Conservation (phyloP, 75 land plant species). For the Selaginella tamariscina region DNA sequence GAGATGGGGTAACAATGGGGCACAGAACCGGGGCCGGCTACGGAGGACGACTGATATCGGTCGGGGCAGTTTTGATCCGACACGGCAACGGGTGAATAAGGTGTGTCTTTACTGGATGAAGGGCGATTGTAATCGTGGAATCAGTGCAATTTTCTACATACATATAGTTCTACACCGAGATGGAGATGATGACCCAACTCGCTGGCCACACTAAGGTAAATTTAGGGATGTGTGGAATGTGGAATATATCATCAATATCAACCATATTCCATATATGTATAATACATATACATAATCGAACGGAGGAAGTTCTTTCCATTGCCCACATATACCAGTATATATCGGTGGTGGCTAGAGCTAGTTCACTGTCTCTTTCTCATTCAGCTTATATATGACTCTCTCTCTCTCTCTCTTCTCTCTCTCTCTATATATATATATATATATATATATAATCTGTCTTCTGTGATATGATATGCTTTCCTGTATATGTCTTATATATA, state of each 20-base stretch:
- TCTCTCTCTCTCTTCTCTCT: neutral
- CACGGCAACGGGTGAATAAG: conserved; percentile 23
- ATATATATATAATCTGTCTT: too few relatives aligned
- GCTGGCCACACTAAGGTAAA: conserved; percentile 76
- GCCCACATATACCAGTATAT: too few relatives aligned
- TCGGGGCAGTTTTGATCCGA: neutral
- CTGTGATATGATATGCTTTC: too few relatives aligned
- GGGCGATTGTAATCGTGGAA: conserved; percentile 65
- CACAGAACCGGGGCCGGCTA: conserved; percentile 19
- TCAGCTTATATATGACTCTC: too few relatives aligned
- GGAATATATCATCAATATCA: too few relatives aligned
- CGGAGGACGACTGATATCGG: conserved; percentile 23
- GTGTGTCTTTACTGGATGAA: conserved; percentile 52
- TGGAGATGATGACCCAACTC: conserved; percentile 53
- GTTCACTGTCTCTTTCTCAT: too few relatives aligned
- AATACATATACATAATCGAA: too few relatives aligned
- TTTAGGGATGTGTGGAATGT: too few relatives aligned
- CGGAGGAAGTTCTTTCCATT: too few relatives aligned
- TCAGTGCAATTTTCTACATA: conserved; percentile 61
- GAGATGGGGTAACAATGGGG: conserved; percentile 8
- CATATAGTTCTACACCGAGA: conserved; percentile 47
- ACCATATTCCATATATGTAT: too few relatives aligned
- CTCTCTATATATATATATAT: neutral
- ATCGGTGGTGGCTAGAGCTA: too few relatives aligned
- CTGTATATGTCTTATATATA: too few relatives aligned